These are phyloP conservation scores for Diaporthe caulivora DNA, from an alignment of 2,329 filamentous ascomycete species.

Conservation along the genomic window DNA sequence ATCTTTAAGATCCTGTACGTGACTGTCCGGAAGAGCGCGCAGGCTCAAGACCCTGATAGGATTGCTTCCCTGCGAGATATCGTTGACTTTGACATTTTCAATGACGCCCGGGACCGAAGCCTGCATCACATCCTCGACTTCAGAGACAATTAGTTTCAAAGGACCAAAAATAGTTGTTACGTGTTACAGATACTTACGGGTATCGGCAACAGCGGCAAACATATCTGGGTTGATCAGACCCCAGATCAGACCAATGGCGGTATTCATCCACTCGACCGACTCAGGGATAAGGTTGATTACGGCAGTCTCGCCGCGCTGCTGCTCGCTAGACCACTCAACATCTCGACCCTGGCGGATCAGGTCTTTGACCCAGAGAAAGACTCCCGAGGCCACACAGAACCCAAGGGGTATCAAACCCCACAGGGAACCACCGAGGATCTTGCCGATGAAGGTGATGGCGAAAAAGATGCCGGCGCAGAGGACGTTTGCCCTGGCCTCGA, in stretches of 20 bases:
- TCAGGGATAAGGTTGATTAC: conserved; percentile 92
- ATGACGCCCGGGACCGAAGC: conserved; percentile 91
- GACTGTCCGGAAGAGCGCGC: conserved; percentile 84
- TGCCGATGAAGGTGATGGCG: conserved; percentile 81
- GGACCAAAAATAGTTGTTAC: neutral
- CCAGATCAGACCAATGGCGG: conserved; percentile 86
- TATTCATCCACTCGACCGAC: conserved; percentile 97
- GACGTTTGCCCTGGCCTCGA: conserved; percentile 81
- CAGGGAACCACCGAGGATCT: conserved; percentile 82
- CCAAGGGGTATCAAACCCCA: conserved; percentile 82
- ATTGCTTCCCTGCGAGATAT: conserved; percentile 94
- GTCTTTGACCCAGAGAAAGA: conserved; percentile 93
- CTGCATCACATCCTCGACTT: conserved; percentile 85
- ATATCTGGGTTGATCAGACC: conserved; percentile 94
- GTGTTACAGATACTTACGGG: conserved; percentile 67
- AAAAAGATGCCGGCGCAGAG: conserved; percentile 79
- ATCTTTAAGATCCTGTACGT: conserved; percentile 85
- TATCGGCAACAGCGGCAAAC: conserved; percentile 93
- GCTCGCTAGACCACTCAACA: conserved; percentile 89
- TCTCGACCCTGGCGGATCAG: conserved; percentile 85
- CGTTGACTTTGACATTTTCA: conserved; percentile 93
- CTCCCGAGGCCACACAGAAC: conserved; percentile 78
- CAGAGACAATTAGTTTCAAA: neutral
- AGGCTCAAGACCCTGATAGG: conserved; percentile 90
- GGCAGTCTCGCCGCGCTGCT: conserved; percentile 85